These are phyloP conservation scores for Lactifluus volemus DNA, from an alignment of 768 basidiomycete species.

Conservation along the genomic window DNA sequence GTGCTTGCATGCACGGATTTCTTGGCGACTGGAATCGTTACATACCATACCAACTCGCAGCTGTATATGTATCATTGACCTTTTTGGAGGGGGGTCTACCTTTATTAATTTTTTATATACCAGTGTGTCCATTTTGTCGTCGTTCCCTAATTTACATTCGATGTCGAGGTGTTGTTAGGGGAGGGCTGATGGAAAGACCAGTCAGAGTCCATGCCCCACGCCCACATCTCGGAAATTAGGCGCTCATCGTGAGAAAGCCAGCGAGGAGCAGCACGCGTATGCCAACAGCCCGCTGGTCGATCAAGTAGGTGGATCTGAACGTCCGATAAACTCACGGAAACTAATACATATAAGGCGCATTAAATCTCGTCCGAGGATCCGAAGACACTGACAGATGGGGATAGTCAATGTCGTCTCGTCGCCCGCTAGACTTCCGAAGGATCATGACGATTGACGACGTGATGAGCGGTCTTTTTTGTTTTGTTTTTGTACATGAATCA, in stretches of 20 bases:
- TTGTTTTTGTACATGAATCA: too few species aligned
- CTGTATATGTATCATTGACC: not conserved
- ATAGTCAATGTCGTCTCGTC: not conserved
- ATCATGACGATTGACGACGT: not conserved
- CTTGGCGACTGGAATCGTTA: not conserved
- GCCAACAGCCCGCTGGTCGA: not conserved
- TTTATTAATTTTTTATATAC: not conserved
- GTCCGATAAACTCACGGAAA: constrained; percentile 7
- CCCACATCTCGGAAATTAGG: constrained; percentile 1
- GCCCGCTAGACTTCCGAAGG: not conserved
- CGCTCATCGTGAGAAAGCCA: not conserved
- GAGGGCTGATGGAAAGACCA: not conserved
- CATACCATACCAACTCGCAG: constrained; percentile 2
- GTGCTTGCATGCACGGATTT: not conserved
- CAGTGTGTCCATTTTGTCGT: not conserved
- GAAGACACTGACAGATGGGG: constrained; percentile 11
- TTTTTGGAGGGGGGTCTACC: not conserved
- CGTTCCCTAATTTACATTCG: not conserved
- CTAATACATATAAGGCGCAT: constrained; percentile 2
- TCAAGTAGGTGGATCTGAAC: constrained; percentile 6
- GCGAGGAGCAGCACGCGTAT: not conserved
- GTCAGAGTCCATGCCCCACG: not conserved
- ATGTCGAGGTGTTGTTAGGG: not conserved
- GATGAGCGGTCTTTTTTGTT: not conserved
- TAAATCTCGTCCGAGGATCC: not conserved